These are phyloP conservation scores for Mycena indigotica DNA, from an alignment of 768 basidiomycete genomes.

Conservation along the genomic window DNA sequence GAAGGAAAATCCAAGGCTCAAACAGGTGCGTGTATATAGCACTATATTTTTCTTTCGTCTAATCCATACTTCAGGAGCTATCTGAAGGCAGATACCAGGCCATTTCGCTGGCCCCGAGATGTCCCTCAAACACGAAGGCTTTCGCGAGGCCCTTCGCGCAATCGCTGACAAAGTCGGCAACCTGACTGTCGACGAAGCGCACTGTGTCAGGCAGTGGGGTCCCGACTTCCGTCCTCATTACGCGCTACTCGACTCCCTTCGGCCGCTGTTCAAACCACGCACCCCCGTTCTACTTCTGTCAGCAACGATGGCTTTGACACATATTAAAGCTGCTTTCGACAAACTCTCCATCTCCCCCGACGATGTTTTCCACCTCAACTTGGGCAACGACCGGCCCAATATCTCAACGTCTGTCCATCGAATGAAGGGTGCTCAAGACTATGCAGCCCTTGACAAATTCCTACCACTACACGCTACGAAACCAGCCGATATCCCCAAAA, in stretches of 20 bases:
- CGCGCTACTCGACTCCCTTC: conserved; percentile 29
- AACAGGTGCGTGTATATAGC: conserved; percentile 29
- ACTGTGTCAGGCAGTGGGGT: conserved; percentile 40
- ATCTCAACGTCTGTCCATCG: conserved; percentile 1
- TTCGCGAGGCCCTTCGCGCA: conserved; percentile 28
- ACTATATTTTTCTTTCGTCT: background rate
- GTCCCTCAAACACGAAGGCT: conserved; percentile 35
- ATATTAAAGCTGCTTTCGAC: conserved; percentile 27
- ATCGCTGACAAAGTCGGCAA: conserved; percentile 17
- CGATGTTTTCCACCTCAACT: conserved; percentile 34
- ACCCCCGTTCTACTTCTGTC: conserved; percentile 36
- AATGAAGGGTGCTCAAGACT: conserved; percentile 11
- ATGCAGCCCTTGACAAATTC: background rate
- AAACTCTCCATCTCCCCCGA: conserved; percentile 21
- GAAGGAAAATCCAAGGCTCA: conserved; percentile 23
- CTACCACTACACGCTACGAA: conserved; percentile 3
- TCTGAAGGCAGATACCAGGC: conserved; percentile 25
- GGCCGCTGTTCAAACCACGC: conserved; percentile 30
- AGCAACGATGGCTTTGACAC: conserved; percentile 34
- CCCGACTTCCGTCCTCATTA: conserved; percentile 37
- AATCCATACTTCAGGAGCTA: conserved; percentile 26
- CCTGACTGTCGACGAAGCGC: conserved; percentile 42
- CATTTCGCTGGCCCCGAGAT: conserved; percentile 42
- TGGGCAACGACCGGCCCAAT: conserved; percentile 41
- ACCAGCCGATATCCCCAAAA: conserved; percentile 8